Percentiles rank a stretch among this genome's conserved stretches.
phyloP scores from a whole-genome alignment of 352 stramenopile species.

The Thalassiosira mediterranea region DNA sequence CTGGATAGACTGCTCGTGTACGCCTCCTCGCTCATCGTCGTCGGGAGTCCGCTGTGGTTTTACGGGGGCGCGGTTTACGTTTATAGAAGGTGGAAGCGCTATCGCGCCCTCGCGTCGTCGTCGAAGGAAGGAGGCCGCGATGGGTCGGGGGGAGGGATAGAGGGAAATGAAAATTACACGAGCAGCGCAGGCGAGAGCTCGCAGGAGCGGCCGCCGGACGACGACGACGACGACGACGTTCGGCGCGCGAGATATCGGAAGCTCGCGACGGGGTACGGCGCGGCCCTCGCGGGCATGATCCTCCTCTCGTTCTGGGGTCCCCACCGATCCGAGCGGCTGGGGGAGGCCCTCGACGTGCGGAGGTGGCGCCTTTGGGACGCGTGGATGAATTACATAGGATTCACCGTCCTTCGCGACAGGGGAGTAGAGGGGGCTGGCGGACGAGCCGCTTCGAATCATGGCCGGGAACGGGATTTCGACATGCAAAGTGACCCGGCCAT shows the following conservation, averaged over 20 bases:
- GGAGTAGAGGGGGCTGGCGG: slow-evolving; percentile 9
- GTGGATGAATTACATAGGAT: slow-evolving; percentile 76
- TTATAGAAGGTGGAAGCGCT: slow-evolving; percentile 47
- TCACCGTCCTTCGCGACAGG: slow-evolving; percentile 69
- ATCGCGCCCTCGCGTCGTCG: slow-evolving; percentile 26
- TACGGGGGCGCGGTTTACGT: slow-evolving; percentile 50
- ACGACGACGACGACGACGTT: slow-evolving; percentile 1
- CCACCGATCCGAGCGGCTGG: slow-evolving; percentile 61
- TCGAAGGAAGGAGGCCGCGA: neutral
- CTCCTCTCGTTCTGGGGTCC: slow-evolving; percentile 60
- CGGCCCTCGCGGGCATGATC: slow-evolving; percentile 31
- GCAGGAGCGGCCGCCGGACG: no score
- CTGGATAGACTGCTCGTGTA: slow-evolving; percentile 52
- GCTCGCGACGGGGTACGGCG: slow-evolving; percentile 26
- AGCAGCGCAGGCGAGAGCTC: slow-evolving; percentile 30
- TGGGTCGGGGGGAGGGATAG: no score
- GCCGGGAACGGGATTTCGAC: slow-evolving; percentile 26
- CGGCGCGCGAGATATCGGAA: slow-evolving; percentile 21
- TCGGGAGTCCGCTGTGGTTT: slow-evolving; percentile 53
- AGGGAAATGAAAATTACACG: slow-evolving; percentile 9
- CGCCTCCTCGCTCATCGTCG: slow-evolving; percentile 41
- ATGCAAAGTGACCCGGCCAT: slow-evolving; percentile 63
- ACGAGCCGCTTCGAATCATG: neutral
- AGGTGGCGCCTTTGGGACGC: slow-evolving; percentile 79
- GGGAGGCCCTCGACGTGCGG: slow-evolving; percentile 52